Conservation (phyloP, 495 filamentous ascomycete species). For the Aspergillus ellipticus region DNA sequence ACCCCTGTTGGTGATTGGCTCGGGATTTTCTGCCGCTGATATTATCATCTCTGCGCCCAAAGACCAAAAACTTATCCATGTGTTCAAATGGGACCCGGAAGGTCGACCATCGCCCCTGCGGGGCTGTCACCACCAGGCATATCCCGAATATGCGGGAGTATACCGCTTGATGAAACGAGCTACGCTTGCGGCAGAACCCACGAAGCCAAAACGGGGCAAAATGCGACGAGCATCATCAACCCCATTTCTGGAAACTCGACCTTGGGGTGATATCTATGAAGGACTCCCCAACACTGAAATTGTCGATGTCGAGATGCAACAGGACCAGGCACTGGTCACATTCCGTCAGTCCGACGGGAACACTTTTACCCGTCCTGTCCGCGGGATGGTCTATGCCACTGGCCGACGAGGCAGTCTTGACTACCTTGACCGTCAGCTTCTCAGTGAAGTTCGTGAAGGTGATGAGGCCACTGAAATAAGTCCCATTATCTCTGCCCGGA, state of each 20-base stretch:
- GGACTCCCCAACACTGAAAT: constrained; percentile 57
- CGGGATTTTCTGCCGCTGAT: constrained; percentile 64
- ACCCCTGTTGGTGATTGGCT: constrained; percentile 57
- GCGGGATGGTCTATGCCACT: constrained; percentile 56
- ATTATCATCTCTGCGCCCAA: constrained; percentile 53
- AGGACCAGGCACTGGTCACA: constrained; percentile 36
- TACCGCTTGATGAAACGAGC: constrained; percentile 63
- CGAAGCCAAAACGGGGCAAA: constrained; percentile 22
- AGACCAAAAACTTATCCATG: constrained; percentile 54
- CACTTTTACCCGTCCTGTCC: constrained; percentile 40
- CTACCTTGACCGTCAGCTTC: constrained; percentile 51
- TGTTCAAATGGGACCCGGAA: constrained; percentile 60
- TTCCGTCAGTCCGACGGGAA: constrained; percentile 47
- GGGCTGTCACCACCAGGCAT: constrained; percentile 60
- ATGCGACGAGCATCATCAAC: constrained; percentile 37
- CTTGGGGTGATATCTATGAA: constrained; percentile 54
- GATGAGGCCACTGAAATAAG: constrained; percentile 19
- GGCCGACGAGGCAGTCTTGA: constrained; percentile 56
- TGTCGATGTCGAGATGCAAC: constrained; percentile 32
- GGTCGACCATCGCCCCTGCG: constrained; percentile 55
- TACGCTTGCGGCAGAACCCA: constrained; percentile 24
- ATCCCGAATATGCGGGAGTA: constrained; percentile 63
- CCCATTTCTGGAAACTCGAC: constrained; percentile 41
- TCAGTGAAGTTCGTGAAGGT: constrained; percentile 44
- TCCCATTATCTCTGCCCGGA: constrained; percentile 49